Conservation (phyloP, 2,329 filamentous ascomycete genomes). For the Penicillium oxalicum region DNA sequence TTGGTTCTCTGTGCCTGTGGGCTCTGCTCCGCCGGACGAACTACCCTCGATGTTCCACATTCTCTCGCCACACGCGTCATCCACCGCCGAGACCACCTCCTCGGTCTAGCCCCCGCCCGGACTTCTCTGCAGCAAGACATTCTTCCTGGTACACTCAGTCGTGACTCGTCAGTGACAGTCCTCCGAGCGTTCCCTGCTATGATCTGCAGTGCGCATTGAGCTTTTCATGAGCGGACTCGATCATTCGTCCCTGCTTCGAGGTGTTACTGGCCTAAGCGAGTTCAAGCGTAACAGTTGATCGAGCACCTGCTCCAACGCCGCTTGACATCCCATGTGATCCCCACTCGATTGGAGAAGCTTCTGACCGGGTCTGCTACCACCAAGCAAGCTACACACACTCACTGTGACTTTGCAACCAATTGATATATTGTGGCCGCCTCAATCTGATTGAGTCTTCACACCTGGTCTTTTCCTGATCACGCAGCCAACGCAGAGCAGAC, state of each 20-base stretch:
- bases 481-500: no score
- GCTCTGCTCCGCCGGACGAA: background rate
- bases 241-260: no score
- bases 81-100: conserved; percentile 5
- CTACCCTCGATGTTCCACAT: conserved; percentile 11
- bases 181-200: conserved; percentile 2
- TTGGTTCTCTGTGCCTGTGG: background rate
- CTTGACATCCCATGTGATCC: no score
- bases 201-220: conserved; percentile 8
- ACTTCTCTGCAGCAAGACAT: background rate
- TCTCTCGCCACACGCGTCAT: conserved; percentile 22
- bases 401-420: no score
- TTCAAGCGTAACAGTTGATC: conserved; percentile 5
- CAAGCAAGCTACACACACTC: conserved; percentile 4
- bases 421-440: no score
- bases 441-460: no score
- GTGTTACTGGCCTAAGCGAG: background rate
- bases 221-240: background rate
- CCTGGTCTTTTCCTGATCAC: no score
- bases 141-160: conserved; percentile 7
- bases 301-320: background rate
- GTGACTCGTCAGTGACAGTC: conserved; percentile 12
- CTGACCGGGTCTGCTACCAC: conserved; percentile 5
- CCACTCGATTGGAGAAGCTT: no score
- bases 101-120: conserved; percentile 10